Percentiles rank a stretch among this genome's conserved stretches.
phyloP scores from a whole-genome alignment of 2,329 filamentous ascomycete species.

The Paecilomyces sp. region DNA sequence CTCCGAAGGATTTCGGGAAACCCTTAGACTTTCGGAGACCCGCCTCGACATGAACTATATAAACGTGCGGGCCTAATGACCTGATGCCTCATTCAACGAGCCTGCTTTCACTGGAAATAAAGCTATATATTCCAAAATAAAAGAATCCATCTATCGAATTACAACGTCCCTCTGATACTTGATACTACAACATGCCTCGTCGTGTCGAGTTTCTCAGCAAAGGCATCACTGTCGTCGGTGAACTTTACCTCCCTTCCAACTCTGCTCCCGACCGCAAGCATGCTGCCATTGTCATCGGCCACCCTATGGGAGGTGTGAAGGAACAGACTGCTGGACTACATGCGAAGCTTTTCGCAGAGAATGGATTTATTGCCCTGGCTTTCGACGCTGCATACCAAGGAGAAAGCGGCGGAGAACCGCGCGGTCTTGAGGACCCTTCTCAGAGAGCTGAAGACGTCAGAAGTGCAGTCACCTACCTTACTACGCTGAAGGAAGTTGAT shows the following conservation, averaged over 20 bases:
- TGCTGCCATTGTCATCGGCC: slow-evolving; percentile 20
- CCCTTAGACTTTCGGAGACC: background rate
- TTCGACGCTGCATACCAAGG: slow-evolving; percentile 35
- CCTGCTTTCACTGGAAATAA: background rate
- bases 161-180: background rate
- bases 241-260: background rate
- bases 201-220: slow-evolving; percentile 3
- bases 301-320: slow-evolving; percentile 27
- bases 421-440: slow-evolving; percentile 28
- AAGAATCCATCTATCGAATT: background rate
- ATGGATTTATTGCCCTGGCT: slow-evolving; percentile 25
- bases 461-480: slow-evolving; percentile 26
- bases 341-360: slow-evolving; percentile 18
- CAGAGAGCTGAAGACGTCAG: slow-evolving; percentile 29
- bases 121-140: background rate
- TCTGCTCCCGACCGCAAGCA: slow-evolving; percentile 1
- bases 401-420: slow-evolving; percentile 27
- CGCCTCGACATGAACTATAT: background rate
- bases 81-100: background rate
- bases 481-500: slow-evolving; percentile 19
- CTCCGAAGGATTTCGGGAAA: background rate
- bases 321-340: slow-evolving; percentile 30
- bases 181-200: slow-evolving; percentile 1
- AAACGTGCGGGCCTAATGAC: background rate
- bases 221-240: slow-evolving; percentile 1